Evolutionary conservation across 176 grass and related monocot species (phyloP).

Genomic region (Olyra latifolia): DNA sequence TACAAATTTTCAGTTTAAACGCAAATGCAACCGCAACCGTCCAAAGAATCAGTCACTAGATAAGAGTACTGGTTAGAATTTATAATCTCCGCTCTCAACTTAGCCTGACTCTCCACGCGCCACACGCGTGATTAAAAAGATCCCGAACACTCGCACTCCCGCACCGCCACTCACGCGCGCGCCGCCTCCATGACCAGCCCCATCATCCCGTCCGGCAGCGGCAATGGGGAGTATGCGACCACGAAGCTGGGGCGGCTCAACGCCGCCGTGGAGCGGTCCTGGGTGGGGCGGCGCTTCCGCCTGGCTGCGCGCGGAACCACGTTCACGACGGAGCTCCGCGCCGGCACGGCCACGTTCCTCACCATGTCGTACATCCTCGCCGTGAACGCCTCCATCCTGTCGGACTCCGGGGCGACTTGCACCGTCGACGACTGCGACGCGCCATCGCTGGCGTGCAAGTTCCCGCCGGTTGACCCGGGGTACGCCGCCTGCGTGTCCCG

Average conservation of each 20-base stretch:
- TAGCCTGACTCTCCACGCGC: background rate
- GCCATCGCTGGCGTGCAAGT: slow-evolving; percentile 51
- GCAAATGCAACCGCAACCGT: too few relatives aligned
- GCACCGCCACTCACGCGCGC: background rate
- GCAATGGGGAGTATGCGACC: background rate
- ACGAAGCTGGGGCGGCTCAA: slow-evolving; percentile 48
- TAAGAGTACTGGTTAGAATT: background rate
- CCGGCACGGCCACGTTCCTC: slow-evolving; percentile 79
- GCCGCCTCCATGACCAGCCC: slow-evolving; percentile 35
- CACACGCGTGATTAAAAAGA: slow-evolving; percentile 28
- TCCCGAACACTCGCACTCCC: background rate
- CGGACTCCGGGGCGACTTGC: slow-evolving; percentile 78
- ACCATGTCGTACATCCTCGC: slow-evolving; percentile 93
- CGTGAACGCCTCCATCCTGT: slow-evolving; percentile 77
- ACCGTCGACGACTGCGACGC: slow-evolving; percentile 50
- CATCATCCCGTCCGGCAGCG: slow-evolving; percentile 37
- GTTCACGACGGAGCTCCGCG: slow-evolving; percentile 81
- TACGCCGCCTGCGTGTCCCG: slow-evolving; percentile 64
- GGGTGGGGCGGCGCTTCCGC: slow-evolving; percentile 41
- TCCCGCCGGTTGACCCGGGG: slow-evolving; percentile 70
- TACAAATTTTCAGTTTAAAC: too few relatives aligned
- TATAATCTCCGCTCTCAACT: background rate
- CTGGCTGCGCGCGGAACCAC: slow-evolving; percentile 52
- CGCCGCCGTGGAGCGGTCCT: slow-evolving; percentile 45
- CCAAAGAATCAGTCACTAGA: too few relatives aligned